Conservation (phyloP, 2,329 filamentous ascomycete genomes). For the Penicillium vulpinum region DNA sequence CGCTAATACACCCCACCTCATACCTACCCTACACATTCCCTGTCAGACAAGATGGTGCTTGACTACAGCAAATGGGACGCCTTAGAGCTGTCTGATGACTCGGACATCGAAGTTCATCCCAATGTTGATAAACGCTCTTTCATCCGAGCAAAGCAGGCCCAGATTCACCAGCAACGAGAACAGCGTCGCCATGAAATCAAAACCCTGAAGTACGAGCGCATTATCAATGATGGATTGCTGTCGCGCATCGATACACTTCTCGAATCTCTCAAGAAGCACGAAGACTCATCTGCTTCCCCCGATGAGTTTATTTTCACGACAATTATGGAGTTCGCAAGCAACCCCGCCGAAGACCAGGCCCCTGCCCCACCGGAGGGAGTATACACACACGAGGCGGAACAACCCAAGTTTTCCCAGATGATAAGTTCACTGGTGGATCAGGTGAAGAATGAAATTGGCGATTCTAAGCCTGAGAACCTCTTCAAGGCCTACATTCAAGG, state of each 20-base stretch:
- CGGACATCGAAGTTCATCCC: constrained; percentile 95
- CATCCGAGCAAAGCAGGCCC: constrained; percentile 95
- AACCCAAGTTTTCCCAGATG: constrained; percentile 93
- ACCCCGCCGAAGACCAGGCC: constrained; percentile 72
- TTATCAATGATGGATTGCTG: constrained; percentile 89
- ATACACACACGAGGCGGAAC: constrained; percentile 69
- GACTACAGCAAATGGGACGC: constrained; percentile 70
- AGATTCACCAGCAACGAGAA: constrained; percentile 89
- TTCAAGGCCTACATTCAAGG: constrained; percentile 77
- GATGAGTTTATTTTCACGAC: constrained; percentile 86
- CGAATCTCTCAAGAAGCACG: constrained; percentile 70
- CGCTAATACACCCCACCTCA: constrained; percentile 20
- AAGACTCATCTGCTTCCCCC: constrained; percentile 63
- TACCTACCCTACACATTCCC: constrained; percentile 15
- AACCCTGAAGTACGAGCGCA: constrained; percentile 82
- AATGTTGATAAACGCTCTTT: constrained; percentile 99
- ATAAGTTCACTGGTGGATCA: constrained; percentile 95
- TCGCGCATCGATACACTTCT: constrained; percentile 79
- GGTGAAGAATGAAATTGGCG: constrained; percentile 82
- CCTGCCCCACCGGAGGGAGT: constrained; percentile 76
- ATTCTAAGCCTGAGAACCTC: constrained; percentile 66
- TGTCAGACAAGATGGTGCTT: constrained; percentile 51
- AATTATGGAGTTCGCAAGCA: constrained; percentile 76
- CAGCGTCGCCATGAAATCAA: constrained; percentile 86
- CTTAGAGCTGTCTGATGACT: constrained; percentile 96